Conservation (phyloP, 208 protist genomes). For the Acanthamoeba culbertsoni region DNA sequence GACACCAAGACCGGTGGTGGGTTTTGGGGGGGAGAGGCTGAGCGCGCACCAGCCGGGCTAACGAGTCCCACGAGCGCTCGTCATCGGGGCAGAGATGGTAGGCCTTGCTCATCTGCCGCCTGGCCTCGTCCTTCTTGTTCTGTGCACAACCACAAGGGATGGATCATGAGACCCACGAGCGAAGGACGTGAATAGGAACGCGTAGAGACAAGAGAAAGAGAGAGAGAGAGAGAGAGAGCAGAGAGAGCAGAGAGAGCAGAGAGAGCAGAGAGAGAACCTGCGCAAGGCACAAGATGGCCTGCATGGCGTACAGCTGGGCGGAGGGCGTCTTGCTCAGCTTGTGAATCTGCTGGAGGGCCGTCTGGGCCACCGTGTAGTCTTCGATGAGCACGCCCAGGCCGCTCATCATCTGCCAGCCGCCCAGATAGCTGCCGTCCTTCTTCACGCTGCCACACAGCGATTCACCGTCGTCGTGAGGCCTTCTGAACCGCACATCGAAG, state of each 20-base stretch:
- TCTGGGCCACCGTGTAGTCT: neutral
- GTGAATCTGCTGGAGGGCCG: conserved; percentile 4
- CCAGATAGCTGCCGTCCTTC: neutral
- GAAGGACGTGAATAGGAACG: neutral
- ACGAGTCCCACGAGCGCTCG: neutral
- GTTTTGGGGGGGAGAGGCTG: neutral
- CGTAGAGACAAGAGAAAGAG: neutral
- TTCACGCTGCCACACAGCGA: neutral
- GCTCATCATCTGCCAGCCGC: conserved; percentile 41
- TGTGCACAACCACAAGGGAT: neutral
- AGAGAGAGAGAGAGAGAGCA: neutral
- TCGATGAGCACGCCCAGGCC: conserved; percentile 17
- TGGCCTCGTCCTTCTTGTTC: neutral
- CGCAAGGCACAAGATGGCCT: neutral
- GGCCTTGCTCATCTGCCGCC: neutral
- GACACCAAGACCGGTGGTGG: neutral
- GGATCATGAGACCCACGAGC: neutral
- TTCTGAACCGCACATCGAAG: neutral
- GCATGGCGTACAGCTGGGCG: neutral
- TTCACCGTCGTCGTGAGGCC: neutral
- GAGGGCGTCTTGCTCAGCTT: neutral
- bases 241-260: too few relatives aligned
- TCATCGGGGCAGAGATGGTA: neutral
- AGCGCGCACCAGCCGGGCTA: neutral
- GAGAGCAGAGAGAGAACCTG: neutral